These are phyloP conservation scores for Pseudevernia furfuracea DNA, from an alignment of 495 filamentous ascomycete genomes.

Conservation along the genomic window DNA sequence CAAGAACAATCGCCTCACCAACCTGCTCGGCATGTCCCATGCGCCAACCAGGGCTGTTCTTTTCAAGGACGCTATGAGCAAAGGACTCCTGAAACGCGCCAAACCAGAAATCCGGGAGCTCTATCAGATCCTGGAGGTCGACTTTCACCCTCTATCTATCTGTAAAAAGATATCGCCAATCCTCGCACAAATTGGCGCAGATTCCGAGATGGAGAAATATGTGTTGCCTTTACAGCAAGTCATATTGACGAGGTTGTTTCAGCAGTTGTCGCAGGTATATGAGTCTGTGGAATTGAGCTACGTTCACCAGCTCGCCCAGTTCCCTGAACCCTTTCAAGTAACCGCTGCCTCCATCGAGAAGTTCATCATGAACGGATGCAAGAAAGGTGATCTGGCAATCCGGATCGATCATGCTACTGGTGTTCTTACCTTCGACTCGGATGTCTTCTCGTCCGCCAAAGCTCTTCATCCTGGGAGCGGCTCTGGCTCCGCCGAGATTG, in stretches of 20 bases:
- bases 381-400: conserved; percentile 96
- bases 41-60: conserved; percentile 82
- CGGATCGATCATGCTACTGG: conserved; percentile 92
- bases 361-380: conserved; percentile 99
- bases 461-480: conserved; percentile 77
- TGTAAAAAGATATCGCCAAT: conserved; percentile 99
- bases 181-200: conserved; percentile 83
- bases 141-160: conserved; percentile 97
- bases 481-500: conserved; percentile 82
- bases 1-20: conserved; percentile 95
- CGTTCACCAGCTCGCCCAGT: conserved; percentile 87
- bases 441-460: conserved; percentile 96
- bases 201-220: conserved; percentile 95
- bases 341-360: conserved; percentile 89
- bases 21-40: conserved; percentile 84
- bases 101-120: conserved; percentile 90
- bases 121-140: conserved; percentile 96
- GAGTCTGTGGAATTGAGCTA: conserved; percentile 94
- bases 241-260: conserved; percentile 94
- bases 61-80: conserved; percentile 92
- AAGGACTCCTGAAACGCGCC: conserved; percentile 83
- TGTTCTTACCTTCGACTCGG: conserved; percentile 91
- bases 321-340: conserved; percentile 95
- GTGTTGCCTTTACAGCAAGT: conserved; percentile 92
- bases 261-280: conserved; percentile 98